Conservation (phyloP, 441 rosid genomes). For the Eutrema salsugineum region DNA sequence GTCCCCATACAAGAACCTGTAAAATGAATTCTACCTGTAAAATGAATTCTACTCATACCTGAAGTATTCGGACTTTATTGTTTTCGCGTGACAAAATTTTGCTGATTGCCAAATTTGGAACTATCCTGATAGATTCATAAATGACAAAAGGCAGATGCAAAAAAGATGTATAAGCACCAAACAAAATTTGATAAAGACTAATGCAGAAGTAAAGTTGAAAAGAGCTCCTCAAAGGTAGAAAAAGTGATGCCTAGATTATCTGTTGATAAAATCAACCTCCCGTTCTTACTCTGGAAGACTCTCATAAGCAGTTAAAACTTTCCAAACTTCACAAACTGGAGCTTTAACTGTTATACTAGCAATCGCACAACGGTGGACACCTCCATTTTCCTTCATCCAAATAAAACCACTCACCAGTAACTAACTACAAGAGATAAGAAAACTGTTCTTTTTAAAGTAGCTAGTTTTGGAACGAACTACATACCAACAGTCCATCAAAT, state of each 20-base stretch:
- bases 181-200: neutral
- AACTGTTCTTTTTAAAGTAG: neutral
- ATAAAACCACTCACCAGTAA: slow-evolving; percentile 30
- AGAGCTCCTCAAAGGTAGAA: neutral
- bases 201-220: neutral
- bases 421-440: slow-evolving; percentile 29
- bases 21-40: neutral
- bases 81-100: slow-evolving; percentile 86
- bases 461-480: slow-evolving; percentile 33
- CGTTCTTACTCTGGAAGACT: slow-evolving; percentile 87
- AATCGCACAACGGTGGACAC: slow-evolving; percentile 89
- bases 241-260: neutral
- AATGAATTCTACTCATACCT: slow-evolving; percentile 45
- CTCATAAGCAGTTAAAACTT: slow-evolving; percentile 84
- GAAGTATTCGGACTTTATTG: slow-evolving; percentile 89
- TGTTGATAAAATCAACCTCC: neutral
- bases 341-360: slow-evolving; percentile 98
- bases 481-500: slow-evolving; percentile 93
- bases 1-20: neutral
- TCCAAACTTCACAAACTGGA: slow-evolving; percentile 93
- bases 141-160: neutral
- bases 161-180: neutral
- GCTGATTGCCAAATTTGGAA: slow-evolving; percentile 96
- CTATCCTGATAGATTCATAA: slow-evolving; percentile 56
- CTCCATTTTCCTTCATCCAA: slow-evolving; percentile 87